phyloP scores from a whole-genome alignment of 176 grass and related monocot species.

The Ampelocalamus luodianensis region DNA sequence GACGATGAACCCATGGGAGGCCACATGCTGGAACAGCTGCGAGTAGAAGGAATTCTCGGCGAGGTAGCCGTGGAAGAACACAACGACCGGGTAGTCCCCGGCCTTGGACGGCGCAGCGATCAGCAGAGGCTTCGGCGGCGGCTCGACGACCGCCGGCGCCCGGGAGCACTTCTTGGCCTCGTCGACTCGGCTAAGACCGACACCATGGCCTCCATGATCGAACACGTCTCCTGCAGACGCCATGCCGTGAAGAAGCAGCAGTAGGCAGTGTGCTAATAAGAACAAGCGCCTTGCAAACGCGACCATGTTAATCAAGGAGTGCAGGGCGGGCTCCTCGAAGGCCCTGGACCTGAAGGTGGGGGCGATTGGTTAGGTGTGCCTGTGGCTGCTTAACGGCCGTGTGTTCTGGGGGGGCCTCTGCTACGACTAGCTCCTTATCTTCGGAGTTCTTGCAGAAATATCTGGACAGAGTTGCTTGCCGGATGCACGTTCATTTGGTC shows the following conservation, averaged over 20 bases:
- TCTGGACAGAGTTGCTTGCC: not conserved
- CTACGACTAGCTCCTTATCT: slow-evolving; percentile 4
- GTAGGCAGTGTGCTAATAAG: not conserved
- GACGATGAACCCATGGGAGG: slow-evolving; percentile 85
- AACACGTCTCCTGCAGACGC: slow-evolving; percentile 34
- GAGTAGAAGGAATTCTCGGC: slow-evolving; percentile 85
- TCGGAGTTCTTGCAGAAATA: not conserved
- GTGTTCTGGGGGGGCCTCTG: not conserved
- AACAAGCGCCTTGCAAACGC: not conserved
- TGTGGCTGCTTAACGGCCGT: slow-evolving; percentile 21
- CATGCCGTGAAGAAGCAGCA: slow-evolving; percentile 6
- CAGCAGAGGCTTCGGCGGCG: slow-evolving; percentile 69
- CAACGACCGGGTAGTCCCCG: slow-evolving; percentile 74
- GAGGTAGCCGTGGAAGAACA: slow-evolving; percentile 87
- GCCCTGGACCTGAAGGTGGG: too few relatives aligned
- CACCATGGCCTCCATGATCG: slow-evolving; percentile 1
- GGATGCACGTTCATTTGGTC: not conserved
- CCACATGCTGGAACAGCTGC: slow-evolving; percentile 70
- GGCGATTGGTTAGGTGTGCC: not conserved
- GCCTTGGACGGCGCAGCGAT: slow-evolving; percentile 59
- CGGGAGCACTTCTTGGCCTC: slow-evolving; percentile 11
- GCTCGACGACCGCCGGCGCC: not conserved
- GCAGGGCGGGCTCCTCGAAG: too few relatives aligned
- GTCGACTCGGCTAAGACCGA: slow-evolving; percentile 1
- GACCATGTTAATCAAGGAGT: not conserved